phyloP scores from a whole-genome alignment of 2,329 filamentous ascomycete genomes.

The Cladophialophora bantiana region DNA sequence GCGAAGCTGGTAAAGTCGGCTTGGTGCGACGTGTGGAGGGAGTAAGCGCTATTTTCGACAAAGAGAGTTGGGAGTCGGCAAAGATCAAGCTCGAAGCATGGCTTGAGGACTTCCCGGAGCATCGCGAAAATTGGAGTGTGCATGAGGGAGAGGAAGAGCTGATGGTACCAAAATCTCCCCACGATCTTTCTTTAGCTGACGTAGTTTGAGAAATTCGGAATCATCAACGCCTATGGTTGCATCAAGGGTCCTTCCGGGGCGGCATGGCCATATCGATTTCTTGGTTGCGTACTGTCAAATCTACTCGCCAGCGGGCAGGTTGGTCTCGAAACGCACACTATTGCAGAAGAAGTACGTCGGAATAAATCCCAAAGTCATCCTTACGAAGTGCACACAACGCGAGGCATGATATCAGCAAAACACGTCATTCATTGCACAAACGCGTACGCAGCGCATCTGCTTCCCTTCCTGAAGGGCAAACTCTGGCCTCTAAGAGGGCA shows the following conservation, averaged over 20 bases:
- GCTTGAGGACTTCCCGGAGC: constrained; percentile 35
- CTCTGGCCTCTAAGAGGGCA: constrained; percentile 51
- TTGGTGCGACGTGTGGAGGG: constrained; percentile 33
- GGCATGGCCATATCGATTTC: constrained; percentile 49
- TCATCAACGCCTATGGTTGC: constrained; percentile 29
- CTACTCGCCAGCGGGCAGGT: constrained; percentile 32
- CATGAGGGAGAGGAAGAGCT: constrained; percentile 31
- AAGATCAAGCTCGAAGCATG: constrained; percentile 30
- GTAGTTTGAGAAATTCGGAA: constrained; percentile 32
- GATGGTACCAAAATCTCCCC: constrained; percentile 34
- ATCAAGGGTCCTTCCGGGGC: constrained; percentile 44
- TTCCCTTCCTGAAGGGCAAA: constrained; percentile 49
- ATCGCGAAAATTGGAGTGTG: constrained; percentile 27
- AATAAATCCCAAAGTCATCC: constrained; percentile 34
- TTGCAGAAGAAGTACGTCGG: constrained; percentile 28
- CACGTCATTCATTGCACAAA: constrained; percentile 56
- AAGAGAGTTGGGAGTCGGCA: constrained; percentile 28
- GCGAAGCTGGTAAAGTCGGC: constrained; percentile 37
- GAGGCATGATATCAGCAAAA: constrained; percentile 46
- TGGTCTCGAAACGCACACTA: constrained; percentile 40
- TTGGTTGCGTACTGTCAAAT: constrained; percentile 41
- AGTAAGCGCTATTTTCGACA: constrained; percentile 31
- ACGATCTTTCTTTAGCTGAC: constrained; percentile 4
- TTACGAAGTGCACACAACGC: constrained; percentile 46
- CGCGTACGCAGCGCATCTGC: constrained; percentile 51